These are phyloP conservation scores for Aspergillus eucalypticola DNA, from an alignment of 2,329 filamentous ascomycete species.

Conservation along the genomic window DNA sequence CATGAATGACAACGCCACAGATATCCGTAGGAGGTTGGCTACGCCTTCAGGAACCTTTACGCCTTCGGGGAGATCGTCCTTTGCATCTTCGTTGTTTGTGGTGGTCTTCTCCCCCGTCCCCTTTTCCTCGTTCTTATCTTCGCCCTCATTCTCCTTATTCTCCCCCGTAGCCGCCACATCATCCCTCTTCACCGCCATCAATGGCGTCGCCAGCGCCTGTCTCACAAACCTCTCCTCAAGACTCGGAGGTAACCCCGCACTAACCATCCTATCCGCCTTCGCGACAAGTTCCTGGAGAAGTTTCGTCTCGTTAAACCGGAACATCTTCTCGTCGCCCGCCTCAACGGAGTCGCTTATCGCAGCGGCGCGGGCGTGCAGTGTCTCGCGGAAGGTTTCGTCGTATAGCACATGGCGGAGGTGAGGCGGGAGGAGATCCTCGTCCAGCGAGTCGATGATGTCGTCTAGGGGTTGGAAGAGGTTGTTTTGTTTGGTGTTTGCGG, in stretches of 20 bases:
- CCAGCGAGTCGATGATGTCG: slow-evolving; percentile 50
- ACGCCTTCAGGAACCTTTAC: slow-evolving; percentile 37
- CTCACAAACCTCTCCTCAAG: slow-evolving; percentile 84
- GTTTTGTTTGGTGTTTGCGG: slow-evolving; percentile 38
- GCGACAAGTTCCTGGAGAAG: slow-evolving; percentile 63
- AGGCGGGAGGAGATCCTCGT: slow-evolving; percentile 36
- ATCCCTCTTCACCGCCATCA: slow-evolving; percentile 67
- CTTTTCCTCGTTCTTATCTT: slow-evolving; percentile 25
- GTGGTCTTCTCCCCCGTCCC: slow-evolving; percentile 29
- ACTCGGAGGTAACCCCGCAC: slow-evolving; percentile 67
- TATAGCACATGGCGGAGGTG: slow-evolving; percentile 45
- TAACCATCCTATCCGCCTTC: slow-evolving; percentile 72
- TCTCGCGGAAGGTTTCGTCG: slow-evolving; percentile 40
- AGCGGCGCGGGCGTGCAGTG: slow-evolving; percentile 66
- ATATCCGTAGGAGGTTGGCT: slow-evolving; percentile 48
- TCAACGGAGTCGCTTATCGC: slow-evolving; percentile 79
- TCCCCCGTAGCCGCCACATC: slow-evolving; percentile 37
- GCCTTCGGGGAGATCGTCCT: slow-evolving; percentile 24
- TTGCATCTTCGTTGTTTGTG: slow-evolving; percentile 33
- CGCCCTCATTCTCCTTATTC: slow-evolving; percentile 27
- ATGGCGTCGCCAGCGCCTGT: slow-evolving; percentile 72
- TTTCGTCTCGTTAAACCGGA: slow-evolving; percentile 72
- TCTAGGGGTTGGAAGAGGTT: slow-evolving; percentile 51
- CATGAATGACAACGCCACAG: slow-evolving; percentile 53
- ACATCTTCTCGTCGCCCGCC: slow-evolving; percentile 82